phyloP scores from a whole-genome alignment of 768 basidiomycete genomes.

The Collybiopsis confluens region DNA sequence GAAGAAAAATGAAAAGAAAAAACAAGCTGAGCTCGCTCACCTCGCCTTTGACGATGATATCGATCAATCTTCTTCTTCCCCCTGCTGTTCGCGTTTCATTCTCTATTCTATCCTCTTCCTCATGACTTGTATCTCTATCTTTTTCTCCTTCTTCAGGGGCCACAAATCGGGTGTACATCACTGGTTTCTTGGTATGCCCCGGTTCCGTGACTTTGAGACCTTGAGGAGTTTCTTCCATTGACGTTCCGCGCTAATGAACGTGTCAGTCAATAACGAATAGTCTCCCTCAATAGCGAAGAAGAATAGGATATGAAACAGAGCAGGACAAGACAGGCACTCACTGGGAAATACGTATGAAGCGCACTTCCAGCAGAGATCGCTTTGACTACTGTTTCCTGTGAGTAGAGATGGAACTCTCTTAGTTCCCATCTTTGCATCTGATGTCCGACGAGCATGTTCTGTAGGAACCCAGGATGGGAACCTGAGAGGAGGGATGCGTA shows the following conservation, averaged over 20 bases:
- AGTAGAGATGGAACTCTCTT: constrained; percentile 62
- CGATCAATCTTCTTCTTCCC: constrained; percentile 32
- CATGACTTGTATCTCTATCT: not conserved
- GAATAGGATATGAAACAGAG: too few species aligned
- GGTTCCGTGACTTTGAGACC: constrained; percentile 48
- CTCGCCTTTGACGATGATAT: constrained; percentile 74
- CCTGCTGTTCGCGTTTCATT: not conserved
- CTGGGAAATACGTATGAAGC: constrained; percentile 57
- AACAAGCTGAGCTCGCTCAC: constrained; percentile 29
- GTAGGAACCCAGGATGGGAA: constrained; percentile 56
- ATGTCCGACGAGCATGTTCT: constrained; percentile 70
- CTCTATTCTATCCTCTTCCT: not conserved
- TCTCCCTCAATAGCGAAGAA: too few species aligned
- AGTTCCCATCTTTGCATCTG: constrained; percentile 91
- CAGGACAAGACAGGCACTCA: not conserved
- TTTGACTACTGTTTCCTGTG: not conserved
- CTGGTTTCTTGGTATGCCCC: constrained; percentile 15
- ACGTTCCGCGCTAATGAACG: constrained; percentile 26
- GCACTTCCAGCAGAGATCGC: constrained; percentile 53
- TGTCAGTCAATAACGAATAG: too few species aligned
- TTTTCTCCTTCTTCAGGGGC: constrained; percentile 22
- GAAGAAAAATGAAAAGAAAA: too few species aligned
- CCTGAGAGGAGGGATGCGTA: constrained; percentile 75
- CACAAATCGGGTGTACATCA: constrained; percentile 25
- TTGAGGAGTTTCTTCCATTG: constrained; percentile 42